Evolutionary conservation across 768 basidiomycete species (phyloP), one percentile per base, ranked within the genome.

Genomic region (Lactarius tabidus): DNA sequence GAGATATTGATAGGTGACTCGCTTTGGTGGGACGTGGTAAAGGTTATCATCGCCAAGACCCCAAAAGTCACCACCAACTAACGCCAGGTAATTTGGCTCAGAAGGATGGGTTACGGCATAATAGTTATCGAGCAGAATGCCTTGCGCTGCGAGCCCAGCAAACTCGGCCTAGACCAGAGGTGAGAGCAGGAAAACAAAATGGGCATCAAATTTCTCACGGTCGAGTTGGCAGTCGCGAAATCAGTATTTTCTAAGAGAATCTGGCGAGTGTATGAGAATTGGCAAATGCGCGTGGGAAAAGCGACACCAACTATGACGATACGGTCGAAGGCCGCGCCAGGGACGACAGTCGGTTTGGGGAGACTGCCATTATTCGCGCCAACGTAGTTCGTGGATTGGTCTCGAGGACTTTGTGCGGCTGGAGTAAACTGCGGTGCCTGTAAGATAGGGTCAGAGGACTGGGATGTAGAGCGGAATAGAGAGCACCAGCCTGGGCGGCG

Each of bases 231-330:
- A 61, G 69, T 70, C 10, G 67, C 71, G 64, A 76, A 88, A 69
- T 87, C 80, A 18, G 83, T 86, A 72, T 87, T 88, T 71, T 87
- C 86, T 41, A 88, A 75, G 83, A 83, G 87, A 62, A 87, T 84
- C 69, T 81, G 71, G 29, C 35, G 23, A 43, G 26, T 12, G 33
- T n/a, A 60, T 5, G 45, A 41, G 39, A n/a, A n/a, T 8, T 33
- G 33, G 33, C 28, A 52, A 18, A 53, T 23, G 29, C 20, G 26
- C 28, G 14, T 29, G 1, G 6, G 43, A 5, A 10, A 26, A 12
- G 20, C 2, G 10, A 31, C 9, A 45, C 57, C 8, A 2, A 72
- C 70, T 68, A 76, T 74, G 65, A 81, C 78, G 74, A 85, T 78
- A 7, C 82, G 76, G 66, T 82, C 77, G 64, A 82, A 84, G 23